Conservation (phyloP, 78 protist genomes). For the Pelomyxa schiedti region DNA sequence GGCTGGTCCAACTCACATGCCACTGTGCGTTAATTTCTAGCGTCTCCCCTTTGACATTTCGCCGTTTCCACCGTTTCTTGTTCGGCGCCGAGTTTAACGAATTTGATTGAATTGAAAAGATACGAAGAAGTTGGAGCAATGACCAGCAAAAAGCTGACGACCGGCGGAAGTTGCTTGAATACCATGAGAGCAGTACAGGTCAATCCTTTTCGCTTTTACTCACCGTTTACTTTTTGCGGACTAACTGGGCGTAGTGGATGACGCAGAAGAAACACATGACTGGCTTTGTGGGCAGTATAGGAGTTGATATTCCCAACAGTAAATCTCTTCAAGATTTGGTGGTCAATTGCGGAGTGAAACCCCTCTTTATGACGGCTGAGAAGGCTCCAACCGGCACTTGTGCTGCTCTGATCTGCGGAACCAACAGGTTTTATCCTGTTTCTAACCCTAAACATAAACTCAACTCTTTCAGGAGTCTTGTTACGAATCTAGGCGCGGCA, state of each 20-base stretch:
- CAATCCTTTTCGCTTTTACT: constrained; percentile 23
- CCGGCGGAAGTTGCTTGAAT: constrained; percentile 85
- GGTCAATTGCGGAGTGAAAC: constrained; percentile 16
- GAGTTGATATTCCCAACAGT: constrained; percentile 50
- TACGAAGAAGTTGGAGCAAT: background rate
- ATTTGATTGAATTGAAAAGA: background rate
- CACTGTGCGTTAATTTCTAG: constrained; percentile 40
- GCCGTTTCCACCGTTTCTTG: background rate
- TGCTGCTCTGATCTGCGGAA: constrained; percentile 68
- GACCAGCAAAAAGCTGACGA: constrained; percentile 36
- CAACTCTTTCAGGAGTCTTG: constrained; percentile 26
- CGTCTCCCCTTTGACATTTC: too few relatives aligned
- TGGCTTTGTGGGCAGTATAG: constrained; percentile 82
- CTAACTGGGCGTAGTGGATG: constrained; percentile 67
- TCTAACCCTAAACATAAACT: background rate
- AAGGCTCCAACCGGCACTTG: constrained; percentile 86
- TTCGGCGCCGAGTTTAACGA: background rate
- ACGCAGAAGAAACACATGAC: constrained; percentile 15
- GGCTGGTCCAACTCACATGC: constrained; percentile 78
- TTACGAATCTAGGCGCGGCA: constrained; percentile 89
- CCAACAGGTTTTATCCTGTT: constrained; percentile 52
- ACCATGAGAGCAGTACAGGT: constrained; percentile 66
- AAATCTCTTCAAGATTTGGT: constrained; percentile 2
- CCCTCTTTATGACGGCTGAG: constrained; percentile 7
- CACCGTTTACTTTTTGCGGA: background rate